These are phyloP conservation scores for Thalassiosira livingstoniorum DNA, from an alignment of 352 stramenopile genomes.

Conservation along the genomic window DNA sequence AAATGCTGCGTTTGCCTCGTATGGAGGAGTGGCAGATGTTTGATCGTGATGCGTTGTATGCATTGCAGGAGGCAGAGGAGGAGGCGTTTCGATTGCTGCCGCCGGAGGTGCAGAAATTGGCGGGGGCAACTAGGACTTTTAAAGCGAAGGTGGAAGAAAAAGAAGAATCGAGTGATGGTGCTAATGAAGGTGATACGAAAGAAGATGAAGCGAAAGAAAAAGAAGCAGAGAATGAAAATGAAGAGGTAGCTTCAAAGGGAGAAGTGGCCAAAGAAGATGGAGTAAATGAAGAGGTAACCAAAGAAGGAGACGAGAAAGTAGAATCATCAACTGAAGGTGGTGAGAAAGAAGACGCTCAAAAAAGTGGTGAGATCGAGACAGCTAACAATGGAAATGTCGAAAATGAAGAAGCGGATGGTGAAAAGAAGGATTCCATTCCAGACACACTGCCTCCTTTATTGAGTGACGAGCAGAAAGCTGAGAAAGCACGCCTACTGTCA, in stretches of 20 bases:
- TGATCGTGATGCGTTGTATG: conserved; percentile 80
- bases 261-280: conserved; percentile 19
- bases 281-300: conserved; percentile 48
- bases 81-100: conserved; percentile 63
- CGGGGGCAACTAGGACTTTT: conserved; percentile 14
- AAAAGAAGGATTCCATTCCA: conserved; percentile 24
- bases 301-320: conserved; percentile 10
- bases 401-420: conserved; percentile 22
- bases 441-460: conserved; percentile 80
- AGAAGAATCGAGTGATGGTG: conserved; percentile 38
- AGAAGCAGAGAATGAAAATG: conserved; percentile 8
- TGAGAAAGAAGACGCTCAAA: conserved; percentile 61
- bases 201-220: conserved; percentile 44
- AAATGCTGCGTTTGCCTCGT: conserved; percentile 81
- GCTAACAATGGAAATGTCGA: conserved; percentile 11
- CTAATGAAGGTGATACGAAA: conserved; percentile 20
- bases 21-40: conserved; percentile 91
- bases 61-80: conserved; percentile 85
- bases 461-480: conserved; percentile 85
- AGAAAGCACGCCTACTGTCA: conserved; percentile 91
- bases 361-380: conserved; percentile 54
- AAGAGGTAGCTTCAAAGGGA: conserved; percentile 1
- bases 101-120: conserved; percentile 69
- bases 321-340: conserved; percentile 64
- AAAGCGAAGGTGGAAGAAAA: conserved; percentile 34